Percentiles rank a stretch among this genome's conserved stretches.
phyloP scores from a whole-genome alignment of 148 eudicot genomes.

The Vaccinium corymbosum region DNA sequence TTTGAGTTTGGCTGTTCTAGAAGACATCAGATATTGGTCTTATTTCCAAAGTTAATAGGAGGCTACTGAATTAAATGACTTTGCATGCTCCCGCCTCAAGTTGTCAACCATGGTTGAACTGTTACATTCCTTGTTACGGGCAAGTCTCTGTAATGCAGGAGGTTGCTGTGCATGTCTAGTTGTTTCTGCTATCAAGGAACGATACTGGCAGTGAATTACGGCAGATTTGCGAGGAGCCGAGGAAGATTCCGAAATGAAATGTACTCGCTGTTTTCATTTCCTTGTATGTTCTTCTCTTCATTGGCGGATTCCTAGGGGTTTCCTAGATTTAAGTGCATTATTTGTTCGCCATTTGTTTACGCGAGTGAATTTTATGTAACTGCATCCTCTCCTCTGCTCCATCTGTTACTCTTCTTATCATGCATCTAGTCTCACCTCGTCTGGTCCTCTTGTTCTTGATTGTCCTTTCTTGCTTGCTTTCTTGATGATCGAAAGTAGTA shows the following conservation, averaged over 20 bases:
- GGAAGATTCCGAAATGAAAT: not conserved
- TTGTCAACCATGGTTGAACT: not conserved
- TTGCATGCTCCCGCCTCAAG: not conserved
- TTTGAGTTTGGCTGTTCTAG: not conserved
- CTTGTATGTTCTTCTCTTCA: not conserved
- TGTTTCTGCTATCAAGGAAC: not conserved
- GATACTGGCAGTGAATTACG: not conserved
- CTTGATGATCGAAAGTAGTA: not conserved
- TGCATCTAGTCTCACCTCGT: not conserved
- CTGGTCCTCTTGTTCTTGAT: constrained; percentile 4
- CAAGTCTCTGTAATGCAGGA: not conserved
- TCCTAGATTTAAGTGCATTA: not conserved
- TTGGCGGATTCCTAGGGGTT: not conserved
- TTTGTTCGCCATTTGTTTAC: not conserved
- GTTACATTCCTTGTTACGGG: not conserved
- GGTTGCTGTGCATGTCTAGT: not conserved
- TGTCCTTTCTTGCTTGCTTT: constrained; percentile 4
- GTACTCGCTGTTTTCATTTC: not conserved
- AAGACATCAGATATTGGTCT: not conserved
- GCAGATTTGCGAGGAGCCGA: not conserved
- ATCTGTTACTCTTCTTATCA: constrained; percentile 1
- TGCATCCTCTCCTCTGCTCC: not conserved
- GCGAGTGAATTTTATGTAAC: not conserved
- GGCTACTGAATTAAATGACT: not conserved
- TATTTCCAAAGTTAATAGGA: not conserved